phyloP scores from a whole-genome alignment of 164 flowering plant genomes.

The Piper longum region DNA sequence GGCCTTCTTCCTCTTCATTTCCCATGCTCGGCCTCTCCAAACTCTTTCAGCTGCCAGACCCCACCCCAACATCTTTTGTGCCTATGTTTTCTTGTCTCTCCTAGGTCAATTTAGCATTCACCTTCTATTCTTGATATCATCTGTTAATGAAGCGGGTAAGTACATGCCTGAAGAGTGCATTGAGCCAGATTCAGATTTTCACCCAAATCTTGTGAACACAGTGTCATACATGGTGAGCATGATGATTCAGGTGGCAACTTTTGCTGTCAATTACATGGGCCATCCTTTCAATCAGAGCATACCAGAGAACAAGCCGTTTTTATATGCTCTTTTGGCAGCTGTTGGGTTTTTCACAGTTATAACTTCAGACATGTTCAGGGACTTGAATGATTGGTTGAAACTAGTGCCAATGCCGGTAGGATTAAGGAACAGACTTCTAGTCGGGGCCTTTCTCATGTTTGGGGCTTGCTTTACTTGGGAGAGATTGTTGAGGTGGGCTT shows the following conservation, averaged over 20 bases:
- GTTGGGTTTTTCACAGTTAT: constrained; percentile 67
- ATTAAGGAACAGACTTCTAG: constrained; percentile 50
- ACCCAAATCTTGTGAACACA: constrained; percentile 86
- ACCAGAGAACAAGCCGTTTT: constrained; percentile 71
- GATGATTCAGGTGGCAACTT: constrained; percentile 98
- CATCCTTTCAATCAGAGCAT: constrained; percentile 96
- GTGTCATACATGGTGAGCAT: constrained; percentile 95
- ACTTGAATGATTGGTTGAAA: constrained; percentile 71
- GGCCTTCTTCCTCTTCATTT: constrained; percentile 90
- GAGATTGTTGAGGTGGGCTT: constrained; percentile 70
- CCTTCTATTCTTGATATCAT: constrained; percentile 54
- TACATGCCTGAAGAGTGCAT: constrained; percentile 97
- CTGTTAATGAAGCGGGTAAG: constrained; percentile 80
- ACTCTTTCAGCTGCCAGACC: constrained; percentile 78
- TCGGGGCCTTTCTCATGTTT: constrained; percentile 69
- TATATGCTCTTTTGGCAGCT: constrained; percentile 57
- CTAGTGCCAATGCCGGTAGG: constrained; percentile 69
- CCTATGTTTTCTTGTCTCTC: constrained; percentile 73
- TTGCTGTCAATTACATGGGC: constrained; percentile 98
- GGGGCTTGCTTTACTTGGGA: constrained; percentile 69
- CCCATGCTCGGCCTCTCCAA: constrained; percentile 83
- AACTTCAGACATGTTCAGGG: constrained; percentile 69
- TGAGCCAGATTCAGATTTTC: constrained; percentile 87
- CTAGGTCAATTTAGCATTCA: constrained; percentile 83
- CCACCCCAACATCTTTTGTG: constrained; percentile 81